Percentiles rank a stretch among this genome's conserved stretches.
phyloP scores from a whole-genome alignment of 768 basidiomycete genomes.

The Termitomyces sp. region DNA sequence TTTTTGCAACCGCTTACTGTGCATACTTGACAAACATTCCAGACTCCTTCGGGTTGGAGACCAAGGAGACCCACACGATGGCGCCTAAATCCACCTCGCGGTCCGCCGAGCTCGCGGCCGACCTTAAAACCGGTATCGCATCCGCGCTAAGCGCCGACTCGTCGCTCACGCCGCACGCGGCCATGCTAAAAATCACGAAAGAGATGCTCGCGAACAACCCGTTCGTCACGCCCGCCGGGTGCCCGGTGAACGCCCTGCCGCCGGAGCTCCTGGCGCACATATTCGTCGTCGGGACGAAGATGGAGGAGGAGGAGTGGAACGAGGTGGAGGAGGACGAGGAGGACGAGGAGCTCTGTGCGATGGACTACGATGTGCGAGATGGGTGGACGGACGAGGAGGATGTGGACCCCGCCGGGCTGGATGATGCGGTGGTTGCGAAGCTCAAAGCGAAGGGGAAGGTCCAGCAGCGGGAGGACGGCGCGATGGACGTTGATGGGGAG shows the following conservation, averaged over 20 bases:
- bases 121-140: constrained; percentile 17
- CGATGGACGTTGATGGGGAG: constrained; percentile 14
- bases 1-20: neutral
- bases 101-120: neutral
- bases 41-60: neutral
- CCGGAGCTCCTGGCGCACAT: constrained; percentile 54
- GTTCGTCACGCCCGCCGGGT: constrained; percentile 41
- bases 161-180: constrained; percentile 22
- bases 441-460: constrained; percentile 13
- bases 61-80: constrained; percentile 10
- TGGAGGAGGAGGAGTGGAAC: constrained; percentile 28
- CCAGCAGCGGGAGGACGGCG: constrained; percentile 17
- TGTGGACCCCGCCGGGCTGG: constrained; percentile 6
- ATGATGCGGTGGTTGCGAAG: constrained; percentile 12
- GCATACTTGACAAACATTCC: neutral
- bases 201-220: constrained; percentile 42
- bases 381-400: constrained; percentile 20
- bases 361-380: constrained; percentile 27
- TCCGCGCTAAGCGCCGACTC: constrained; percentile 24
- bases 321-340: constrained; percentile 31
- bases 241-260: constrained; percentile 49
- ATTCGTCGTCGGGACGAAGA: constrained; percentile 40
- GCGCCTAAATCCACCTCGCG: constrained; percentile 17
- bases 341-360: constrained; percentile 24
- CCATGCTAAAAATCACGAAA: constrained; percentile 27